Evolutionary conservation across 208 protist genomes (phyloP).

Genomic region (Leishmania tropica): DNA sequence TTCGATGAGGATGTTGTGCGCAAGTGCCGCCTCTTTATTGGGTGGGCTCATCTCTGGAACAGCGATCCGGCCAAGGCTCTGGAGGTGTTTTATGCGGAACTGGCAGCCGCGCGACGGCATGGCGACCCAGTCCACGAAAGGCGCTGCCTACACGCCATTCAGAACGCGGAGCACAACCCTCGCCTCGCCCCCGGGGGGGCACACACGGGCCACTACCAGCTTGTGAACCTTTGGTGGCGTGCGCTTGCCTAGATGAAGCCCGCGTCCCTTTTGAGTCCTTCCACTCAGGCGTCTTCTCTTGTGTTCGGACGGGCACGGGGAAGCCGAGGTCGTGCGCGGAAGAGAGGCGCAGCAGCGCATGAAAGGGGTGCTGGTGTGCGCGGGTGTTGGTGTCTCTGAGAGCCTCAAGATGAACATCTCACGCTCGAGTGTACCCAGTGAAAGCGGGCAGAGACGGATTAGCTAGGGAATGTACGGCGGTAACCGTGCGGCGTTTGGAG

Average conservation of each 20-base stretch:
- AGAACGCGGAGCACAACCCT: conserved; percentile 44
- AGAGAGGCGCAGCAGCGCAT: not conserved
- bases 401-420: not conserved
- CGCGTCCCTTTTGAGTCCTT: not conserved
- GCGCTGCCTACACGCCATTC: conserved; percentile 59
- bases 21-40: conserved; percentile 75
- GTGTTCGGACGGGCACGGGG: not conserved
- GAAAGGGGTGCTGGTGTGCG: not conserved
- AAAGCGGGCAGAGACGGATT: not conserved
- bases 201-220: conserved; percentile 24
- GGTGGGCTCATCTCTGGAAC: conserved; percentile 75
- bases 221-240: conserved; percentile 42
- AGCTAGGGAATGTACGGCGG: not conserved
- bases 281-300: not conserved
- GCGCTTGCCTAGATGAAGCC: conserved; percentile 20
- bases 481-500: not conserved
- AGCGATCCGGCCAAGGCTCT: conserved; percentile 41
- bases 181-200: conserved; percentile 17
- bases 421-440: not conserved
- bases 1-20: conserved; percentile 43
- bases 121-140: conserved; percentile 53
- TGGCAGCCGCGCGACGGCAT: conserved; percentile 25
- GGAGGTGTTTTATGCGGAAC: conserved; percentile 45
- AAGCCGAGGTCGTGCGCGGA: not conserved
- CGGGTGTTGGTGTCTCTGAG: not conserved